Percentiles rank a stretch among this genome's conserved stretches.
phyloP scores from a whole-genome alignment of 257 asterid genomes.

The Scutellaria galericulata region DNA sequence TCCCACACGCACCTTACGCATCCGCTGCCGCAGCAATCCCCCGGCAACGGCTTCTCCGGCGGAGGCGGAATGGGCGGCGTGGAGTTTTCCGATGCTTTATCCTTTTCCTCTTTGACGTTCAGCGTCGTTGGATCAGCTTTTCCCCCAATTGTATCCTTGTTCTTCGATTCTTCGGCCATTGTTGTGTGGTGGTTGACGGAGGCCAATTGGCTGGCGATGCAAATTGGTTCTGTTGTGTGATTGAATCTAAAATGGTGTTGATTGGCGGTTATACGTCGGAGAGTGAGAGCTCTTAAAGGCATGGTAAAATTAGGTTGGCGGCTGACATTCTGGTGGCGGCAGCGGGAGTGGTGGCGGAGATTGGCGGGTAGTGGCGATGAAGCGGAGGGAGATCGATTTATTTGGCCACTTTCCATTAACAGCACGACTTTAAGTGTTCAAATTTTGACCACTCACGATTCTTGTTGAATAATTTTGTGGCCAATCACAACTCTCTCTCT shows the following conservation, averaged over 20 bases:
- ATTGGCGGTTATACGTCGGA: conserved; percentile 39
- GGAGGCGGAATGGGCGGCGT: conserved; percentile 52
- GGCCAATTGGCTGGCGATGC: conserved; percentile 19
- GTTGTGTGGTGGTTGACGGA: conserved; percentile 13
- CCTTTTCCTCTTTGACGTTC: conserved; percentile 30
- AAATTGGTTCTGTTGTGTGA: conserved; percentile 29
- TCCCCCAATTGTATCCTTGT: background rate
- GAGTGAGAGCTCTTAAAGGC: conserved; percentile 46
- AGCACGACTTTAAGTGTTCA: background rate
- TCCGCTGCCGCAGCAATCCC: conserved; percentile 86
- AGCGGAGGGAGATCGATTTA: background rate
- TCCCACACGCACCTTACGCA: conserved; percentile 88
- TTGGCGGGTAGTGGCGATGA: conserved; percentile 1
- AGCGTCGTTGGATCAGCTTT: conserved; percentile 1
- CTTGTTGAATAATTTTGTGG: background rate
- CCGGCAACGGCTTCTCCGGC: conserved; percentile 85
- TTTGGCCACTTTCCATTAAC: conserved; percentile 11
- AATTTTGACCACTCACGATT: background rate
- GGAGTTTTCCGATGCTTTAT: conserved; percentile 47
- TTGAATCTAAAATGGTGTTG: conserved; percentile 29
- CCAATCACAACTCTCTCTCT: background rate
- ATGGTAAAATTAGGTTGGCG: conserved; percentile 27
- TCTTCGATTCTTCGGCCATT: conserved; percentile 53
- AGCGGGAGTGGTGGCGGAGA: conserved; percentile 12
- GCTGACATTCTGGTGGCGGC: conserved; percentile 32